phyloP scores from a whole-genome alignment of 805 yeast genomes.

The Scheffersomyces ergatensis region DNA sequence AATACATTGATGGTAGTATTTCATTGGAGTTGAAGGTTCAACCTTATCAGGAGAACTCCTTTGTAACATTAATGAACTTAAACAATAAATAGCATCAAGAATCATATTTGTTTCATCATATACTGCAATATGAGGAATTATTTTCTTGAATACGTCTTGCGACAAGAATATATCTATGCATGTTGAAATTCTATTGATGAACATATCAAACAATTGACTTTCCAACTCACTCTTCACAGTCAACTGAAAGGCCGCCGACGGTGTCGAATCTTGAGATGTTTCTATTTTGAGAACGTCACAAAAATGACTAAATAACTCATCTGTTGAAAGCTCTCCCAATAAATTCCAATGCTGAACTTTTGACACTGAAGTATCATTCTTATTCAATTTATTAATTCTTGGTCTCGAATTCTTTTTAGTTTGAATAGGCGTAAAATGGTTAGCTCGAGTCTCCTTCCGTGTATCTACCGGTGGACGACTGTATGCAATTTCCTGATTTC shows the following conservation, averaged over 20 bases:
- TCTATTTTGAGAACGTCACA: conserved; percentile 18
- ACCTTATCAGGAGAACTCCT: conserved; percentile 24
- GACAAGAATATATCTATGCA: conserved; percentile 33
- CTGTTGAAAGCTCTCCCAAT: conserved; percentile 21
- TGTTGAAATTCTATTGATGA: conserved; percentile 24
- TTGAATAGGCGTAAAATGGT: conserved; percentile 31
- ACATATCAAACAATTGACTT: conserved; percentile 29
- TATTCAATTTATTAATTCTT: conserved; percentile 31
- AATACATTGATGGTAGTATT: conserved; percentile 36
- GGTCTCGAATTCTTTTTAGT: conserved; percentile 37
- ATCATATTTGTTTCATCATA: conserved; percentile 38
- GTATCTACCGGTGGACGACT: neutral
- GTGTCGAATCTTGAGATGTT: conserved; percentile 5
- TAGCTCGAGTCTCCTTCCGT: neutral
- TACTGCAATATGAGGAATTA: conserved; percentile 35
- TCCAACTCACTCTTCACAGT: conserved; percentile 21
- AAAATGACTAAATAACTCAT: conserved; percentile 21
- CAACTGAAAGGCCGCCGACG: neutral
- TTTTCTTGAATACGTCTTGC: conserved; percentile 23
- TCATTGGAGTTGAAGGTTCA: conserved; percentile 30
- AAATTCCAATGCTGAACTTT: neutral
- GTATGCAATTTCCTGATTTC: neutral
- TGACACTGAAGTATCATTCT: conserved; percentile 3
- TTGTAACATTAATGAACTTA: conserved; percentile 34
- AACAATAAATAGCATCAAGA: conserved; percentile 32